Evolutionary conservation across 2,329 filamentous ascomycete species (phyloP), one percentile per base, ranked within the genome.

Genomic region (Phialocephala sp.): DNA sequence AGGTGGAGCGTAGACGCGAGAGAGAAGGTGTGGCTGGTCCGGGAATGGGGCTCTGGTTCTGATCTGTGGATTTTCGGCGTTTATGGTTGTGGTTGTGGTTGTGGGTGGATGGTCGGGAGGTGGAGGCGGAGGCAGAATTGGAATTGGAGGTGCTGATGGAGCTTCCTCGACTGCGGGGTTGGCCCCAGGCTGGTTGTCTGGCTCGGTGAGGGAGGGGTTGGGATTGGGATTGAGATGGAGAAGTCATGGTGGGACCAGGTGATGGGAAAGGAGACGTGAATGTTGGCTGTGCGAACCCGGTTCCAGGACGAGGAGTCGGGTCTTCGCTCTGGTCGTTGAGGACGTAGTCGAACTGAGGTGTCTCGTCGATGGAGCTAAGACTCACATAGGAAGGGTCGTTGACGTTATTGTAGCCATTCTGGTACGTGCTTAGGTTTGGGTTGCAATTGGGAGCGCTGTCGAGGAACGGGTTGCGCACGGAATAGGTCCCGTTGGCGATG

Each of bases 1-100:
- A 41, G 18, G 62, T 58, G 20, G 62, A 63, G 43, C 62, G 54
- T 14, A 59, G 59, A 39, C 58, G 58, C n/a, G n/a, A n/a, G n/a
- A n/a, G n/a, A n/a, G n/a, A n/a, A 24, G 47, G n/a, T 14, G 35
- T 32, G 15, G 36, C 22, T 57, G 27, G 27, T 32, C 3, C 27
- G n/a, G n/a, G n/a, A n/a, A n/a, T 32, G 27, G 6, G 27, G 6
- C 6, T 32, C 3, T 6, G 27, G 27, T 56, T 43, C 1, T 50
- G 22, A 8, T 41, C 18, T n/a, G 12, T 18, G 2, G 62, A 59
- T 32, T 59, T 63, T 32, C 62, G 39, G 12, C 60, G 60, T 37
- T 59, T 54, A 3, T 54, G 47, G 15, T 4, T 54, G 1, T 27
- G 47, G 9, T 59, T 54, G 20, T 54, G 47, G 15, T 4, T 54